Percentiles rank a stretch among this genome's conserved stretches.
These are phyloP conservation scores for Penicillium argentinense DNA, from an alignment of 495 filamentous ascomycete genomes.

Conservation along the genomic window DNA sequence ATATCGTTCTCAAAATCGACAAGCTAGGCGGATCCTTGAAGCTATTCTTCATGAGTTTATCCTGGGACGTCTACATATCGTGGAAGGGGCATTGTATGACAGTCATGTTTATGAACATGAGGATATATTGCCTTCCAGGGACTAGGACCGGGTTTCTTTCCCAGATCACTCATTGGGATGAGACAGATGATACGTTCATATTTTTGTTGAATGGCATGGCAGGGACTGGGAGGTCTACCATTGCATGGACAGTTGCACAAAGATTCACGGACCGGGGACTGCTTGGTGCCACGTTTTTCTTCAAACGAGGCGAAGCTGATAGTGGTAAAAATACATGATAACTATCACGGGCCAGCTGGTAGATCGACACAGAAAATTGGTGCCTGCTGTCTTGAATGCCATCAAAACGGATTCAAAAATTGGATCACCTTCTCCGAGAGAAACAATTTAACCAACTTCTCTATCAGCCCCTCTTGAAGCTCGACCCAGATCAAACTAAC, in stretches of 20 bases:
- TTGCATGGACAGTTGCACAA: conserved; percentile 26
- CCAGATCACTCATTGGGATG: conserved; percentile 27
- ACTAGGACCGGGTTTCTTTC: conserved; percentile 30
- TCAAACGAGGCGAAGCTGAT: conserved; percentile 45
- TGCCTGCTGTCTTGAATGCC: conserved; percentile 31
- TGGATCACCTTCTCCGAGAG: conserved; percentile 28
- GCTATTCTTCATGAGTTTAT: background rate
- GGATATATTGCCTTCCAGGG: conserved; percentile 23
- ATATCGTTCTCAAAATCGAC: conserved; percentile 3
- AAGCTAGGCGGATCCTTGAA: background rate
- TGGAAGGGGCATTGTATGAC: conserved; percentile 21
- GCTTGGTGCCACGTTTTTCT: conserved; percentile 47
- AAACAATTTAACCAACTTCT: conserved; percentile 53
- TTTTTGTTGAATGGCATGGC: conserved; percentile 36
- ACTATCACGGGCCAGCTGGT: conserved; percentile 43
- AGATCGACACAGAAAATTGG: conserved; percentile 23
- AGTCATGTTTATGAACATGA: conserved; percentile 20
- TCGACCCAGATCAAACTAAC: conserved; percentile 4
- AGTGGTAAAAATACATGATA: conserved; percentile 37
- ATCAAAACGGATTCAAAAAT: conserved; percentile 35
- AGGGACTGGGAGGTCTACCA: conserved; percentile 11
- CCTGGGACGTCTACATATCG: conserved; percentile 6
- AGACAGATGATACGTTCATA: conserved; percentile 20
- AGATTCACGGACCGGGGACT: conserved; percentile 3
- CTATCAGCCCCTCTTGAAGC: conserved; percentile 30